Base-by-base conservation (phyloP, 1,139 yeast species). In the Taiozyma onychis region DNA sequence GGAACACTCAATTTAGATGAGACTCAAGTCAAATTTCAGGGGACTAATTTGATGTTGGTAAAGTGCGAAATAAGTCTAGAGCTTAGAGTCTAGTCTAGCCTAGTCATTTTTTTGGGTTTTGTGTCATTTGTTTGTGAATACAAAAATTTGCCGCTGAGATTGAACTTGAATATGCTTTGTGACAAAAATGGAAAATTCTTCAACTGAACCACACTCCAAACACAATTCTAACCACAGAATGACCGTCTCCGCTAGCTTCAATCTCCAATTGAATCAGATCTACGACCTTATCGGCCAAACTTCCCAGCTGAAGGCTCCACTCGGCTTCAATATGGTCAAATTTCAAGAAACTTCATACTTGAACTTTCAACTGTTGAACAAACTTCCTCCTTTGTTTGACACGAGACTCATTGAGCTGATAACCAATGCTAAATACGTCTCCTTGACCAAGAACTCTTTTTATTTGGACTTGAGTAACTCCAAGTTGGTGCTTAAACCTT, bases 331-430 rank as follows among this genome's bases (percentile, higher is more conserved):
- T 4, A 14, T 39, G 28, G 11, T 24, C 18, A 39, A 39, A 39
- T 39, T 24, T 7, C 14, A 39, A 14, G 42, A 39, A 39, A 39
- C 42, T 22, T 22, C 27, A 7, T 39, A 39, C 10, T 21, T 39
- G 18, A 39, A 39, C 18, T 39, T 39, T 11, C 27, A 22, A 39
- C 42, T 39, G 16, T 9, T 37, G 21, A 37, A 10, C 7, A 58
- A 53, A 56, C 54, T 18, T 22, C 37, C 21, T 16, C 44, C 16
- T 30, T 10, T 28, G 4, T 16, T 22, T 9, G 28, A 39, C 13
- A 3, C 5, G 1, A 21, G 28, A 39, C 28, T 39, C 5, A 39
- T 39, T 22, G 18, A 39, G 6, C 30, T 39, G 14, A 39, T 39
- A 5, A 39, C 42, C 4, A 24, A 22, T 24, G 30, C 21, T 14